Base-by-base conservation (phyloP, 805 yeast species). In the Candida easanensis region DNA sequence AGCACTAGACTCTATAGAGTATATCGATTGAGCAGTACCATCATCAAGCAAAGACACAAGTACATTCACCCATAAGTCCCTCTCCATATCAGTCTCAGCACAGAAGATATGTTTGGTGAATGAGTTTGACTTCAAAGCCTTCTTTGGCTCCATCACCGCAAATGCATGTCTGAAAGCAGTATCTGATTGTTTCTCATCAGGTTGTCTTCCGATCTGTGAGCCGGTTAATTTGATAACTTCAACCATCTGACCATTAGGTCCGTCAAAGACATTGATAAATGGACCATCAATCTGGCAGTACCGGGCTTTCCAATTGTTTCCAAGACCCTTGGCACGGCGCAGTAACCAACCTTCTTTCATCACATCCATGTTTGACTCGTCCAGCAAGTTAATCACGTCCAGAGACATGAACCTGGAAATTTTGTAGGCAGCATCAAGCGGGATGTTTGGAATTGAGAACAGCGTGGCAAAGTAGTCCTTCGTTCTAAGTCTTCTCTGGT, bases 41-140 rank as follows among this genome's bases (percentile, higher is more conserved):
- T 53, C 54, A n/a, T 59, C 62, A 3, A 59, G 56, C 30, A 60
- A 53, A 33, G 64, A 67, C 25, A 71, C 61, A 14, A 75, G 52
- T 0, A 68, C 68, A 15, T 75, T 71, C 8, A 85, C 76, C 93
- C 95, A 86, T 9, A 66, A 66, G 54, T 84, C 90, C 44, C 91
- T 73, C 56, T 88, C 96, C 21, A 70, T 74, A 35, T 84, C 84
- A 8, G 84, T 79, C 59, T 89, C 95, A 2, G 93, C 84, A 62
- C 95, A 87, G 41, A 88, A 74, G 39, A 77, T 73, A 54, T 83
- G 87, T 50, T 73, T 80, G 1, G 77, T 75, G 22, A 44, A 53
- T 5, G 54, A 35, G n/a, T 46, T 38, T 6, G 56, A 38, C 35
- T 55, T 51, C 6, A 54, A 19, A 7, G 46, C 50, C 38, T 65